Conservation (phyloP, 208 protist species). For the Tritrichomonas foetus region DNA sequence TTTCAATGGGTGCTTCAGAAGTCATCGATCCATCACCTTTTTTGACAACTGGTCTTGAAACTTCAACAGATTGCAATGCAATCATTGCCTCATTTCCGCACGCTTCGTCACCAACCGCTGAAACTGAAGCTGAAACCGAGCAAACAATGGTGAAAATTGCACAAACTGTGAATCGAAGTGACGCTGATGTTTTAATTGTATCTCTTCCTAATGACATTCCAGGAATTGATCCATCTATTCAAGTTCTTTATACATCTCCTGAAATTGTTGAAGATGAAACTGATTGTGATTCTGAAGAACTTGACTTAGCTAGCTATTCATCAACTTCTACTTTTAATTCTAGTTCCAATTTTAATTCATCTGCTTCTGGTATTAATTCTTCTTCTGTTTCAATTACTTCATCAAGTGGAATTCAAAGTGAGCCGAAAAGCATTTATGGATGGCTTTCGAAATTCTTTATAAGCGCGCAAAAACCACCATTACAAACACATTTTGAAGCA, state of each 20-base stretch:
- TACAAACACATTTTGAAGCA: background rate
- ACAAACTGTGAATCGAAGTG: background rate
- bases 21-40: background rate
- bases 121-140: background rate
- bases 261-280: background rate
- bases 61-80: background rate
- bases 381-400: background rate
- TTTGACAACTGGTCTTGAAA: too few relatives aligned
- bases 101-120: background rate
- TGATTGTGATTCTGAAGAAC: background rate
- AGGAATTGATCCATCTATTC: background rate
- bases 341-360: too few relatives aligned
- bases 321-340: too few relatives aligned
- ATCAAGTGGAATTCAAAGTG: background rate
- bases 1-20: background rate
- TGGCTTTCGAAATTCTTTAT: background rate
- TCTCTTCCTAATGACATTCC: background rate
- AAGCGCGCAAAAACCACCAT: background rate
- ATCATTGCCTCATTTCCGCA: background rate
- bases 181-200: background rate
- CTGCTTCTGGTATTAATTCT: too few relatives aligned
- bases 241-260: background rate
- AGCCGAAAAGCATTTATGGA: background rate
- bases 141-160: background rate
- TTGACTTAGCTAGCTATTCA: too few relatives aligned